Evolutionary conservation across 2,329 filamentous ascomycete species (phyloP).

Genomic region (Fusarium pseudograminearum): DNA sequence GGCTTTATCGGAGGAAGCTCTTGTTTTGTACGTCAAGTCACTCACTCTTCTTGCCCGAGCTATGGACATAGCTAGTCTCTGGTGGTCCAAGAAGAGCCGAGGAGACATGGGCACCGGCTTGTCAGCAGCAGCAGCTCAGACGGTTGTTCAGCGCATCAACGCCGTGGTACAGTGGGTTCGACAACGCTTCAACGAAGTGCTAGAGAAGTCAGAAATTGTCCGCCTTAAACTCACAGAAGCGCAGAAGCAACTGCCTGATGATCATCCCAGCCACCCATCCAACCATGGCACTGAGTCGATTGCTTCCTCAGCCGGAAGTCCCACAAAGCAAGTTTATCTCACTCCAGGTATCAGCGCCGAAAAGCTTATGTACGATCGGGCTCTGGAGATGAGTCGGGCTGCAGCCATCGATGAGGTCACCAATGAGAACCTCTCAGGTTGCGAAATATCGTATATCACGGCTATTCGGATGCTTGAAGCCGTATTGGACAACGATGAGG

Average conservation of each 20-base stretch:
- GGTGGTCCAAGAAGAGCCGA: slow-evolving; percentile 88
- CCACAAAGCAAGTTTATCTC: slow-evolving; percentile 82
- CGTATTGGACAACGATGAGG: slow-evolving; percentile 86
- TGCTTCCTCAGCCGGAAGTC: slow-evolving; percentile 69
- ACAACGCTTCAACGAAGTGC: slow-evolving; percentile 92
- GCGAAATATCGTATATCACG: slow-evolving; percentile 92
- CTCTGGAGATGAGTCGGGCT: slow-evolving; percentile 93
- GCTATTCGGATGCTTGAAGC: slow-evolving; percentile 96
- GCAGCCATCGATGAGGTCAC: slow-evolving; percentile 97
- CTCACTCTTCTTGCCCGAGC: slow-evolving; percentile 89
- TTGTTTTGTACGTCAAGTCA: slow-evolving; percentile 96
- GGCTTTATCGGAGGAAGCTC: slow-evolving; percentile 89
- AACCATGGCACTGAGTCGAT: slow-evolving; percentile 75
- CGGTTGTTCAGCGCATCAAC: slow-evolving; percentile 80
- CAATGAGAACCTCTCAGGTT: slow-evolving; percentile 86
- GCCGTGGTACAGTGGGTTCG: slow-evolving; percentile 96
- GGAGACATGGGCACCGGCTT: slow-evolving; percentile 63
- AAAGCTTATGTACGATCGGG: slow-evolving; percentile 97
- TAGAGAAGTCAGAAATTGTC: slow-evolving; percentile 97
- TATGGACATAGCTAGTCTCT: slow-evolving; percentile 93
- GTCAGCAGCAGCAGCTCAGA: slow-evolving; percentile 59
- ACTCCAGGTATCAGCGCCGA: slow-evolving; percentile 93
- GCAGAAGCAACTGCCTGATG: slow-evolving; percentile 83
- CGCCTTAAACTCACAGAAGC: slow-evolving; percentile 87
- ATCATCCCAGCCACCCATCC: slow-evolving; percentile 87